Percentiles rank a stretch among this genome's conserved stretches.
These are phyloP conservation scores for Nematodospora anomalae DNA, from an alignment of 1,139 yeast species.

Conservation along the genomic window DNA sequence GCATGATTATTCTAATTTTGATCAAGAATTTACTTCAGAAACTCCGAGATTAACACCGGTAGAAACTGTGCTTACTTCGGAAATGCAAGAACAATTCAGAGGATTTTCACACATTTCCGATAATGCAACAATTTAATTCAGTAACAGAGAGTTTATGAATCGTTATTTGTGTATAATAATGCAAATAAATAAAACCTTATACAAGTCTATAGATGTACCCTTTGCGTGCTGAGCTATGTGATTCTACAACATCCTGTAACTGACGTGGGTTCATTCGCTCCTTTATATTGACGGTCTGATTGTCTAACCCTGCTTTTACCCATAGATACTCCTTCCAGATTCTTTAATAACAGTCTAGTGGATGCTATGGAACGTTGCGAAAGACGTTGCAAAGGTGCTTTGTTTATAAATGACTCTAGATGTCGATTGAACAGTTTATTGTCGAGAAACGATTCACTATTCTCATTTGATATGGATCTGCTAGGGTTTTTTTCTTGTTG, in stretches of 20 bases:
- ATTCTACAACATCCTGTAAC: conserved; percentile 18
- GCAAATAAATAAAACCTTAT: background rate
- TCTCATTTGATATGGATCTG: too few species aligned
- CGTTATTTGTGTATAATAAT: conserved; percentile 1
- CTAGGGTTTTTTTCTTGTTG: too few species aligned
- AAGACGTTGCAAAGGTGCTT: too few species aligned
- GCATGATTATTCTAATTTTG: conserved; percentile 90
- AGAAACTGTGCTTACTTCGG: conserved; percentile 79
- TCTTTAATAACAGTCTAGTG: too few species aligned
- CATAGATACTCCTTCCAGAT: too few species aligned
- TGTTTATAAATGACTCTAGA: too few species aligned
- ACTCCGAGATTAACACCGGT: conserved; percentile 96
- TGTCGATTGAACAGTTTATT: too few species aligned
- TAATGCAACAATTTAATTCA: conserved; percentile 44
- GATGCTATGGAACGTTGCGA: too few species aligned
- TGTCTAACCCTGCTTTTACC: too few species aligned
- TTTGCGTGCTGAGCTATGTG: conserved; percentile 7
- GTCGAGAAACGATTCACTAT: too few species aligned
- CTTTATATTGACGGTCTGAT: conserved; percentile 6
- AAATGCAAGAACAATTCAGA: conserved; percentile 94
- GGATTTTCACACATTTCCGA: conserved; percentile 92
- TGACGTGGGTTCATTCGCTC: conserved; percentile 1
- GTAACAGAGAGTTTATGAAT: background rate
- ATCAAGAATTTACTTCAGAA: conserved; percentile 91
- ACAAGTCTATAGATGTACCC: conserved; percentile 1